A percentile compares a stretch with the other conserved stretches of the same genome.
phyloP scores from a whole-genome alignment of 1,284 basidiomycete genomes.

The Pseudozyma thailandica region DNA sequence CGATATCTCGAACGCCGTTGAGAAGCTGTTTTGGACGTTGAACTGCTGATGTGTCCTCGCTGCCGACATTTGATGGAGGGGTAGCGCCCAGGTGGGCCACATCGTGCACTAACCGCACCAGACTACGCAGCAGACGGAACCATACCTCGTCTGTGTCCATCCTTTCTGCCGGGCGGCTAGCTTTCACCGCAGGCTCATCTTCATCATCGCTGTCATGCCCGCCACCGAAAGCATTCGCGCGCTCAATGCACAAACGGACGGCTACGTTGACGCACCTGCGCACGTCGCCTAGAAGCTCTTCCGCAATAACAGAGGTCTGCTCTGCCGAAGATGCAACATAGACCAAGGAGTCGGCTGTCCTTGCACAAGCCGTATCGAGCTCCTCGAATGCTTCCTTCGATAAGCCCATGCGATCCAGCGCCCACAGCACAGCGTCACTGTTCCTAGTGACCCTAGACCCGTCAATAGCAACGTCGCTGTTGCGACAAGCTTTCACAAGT shows the following conservation, averaged over 20 bases:
- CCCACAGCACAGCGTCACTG: conserved; percentile 86
- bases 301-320: conserved; percentile 3
- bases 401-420: conserved; percentile 76
- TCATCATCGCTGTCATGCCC: conserved; percentile 44
- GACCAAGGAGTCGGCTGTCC: conserved; percentile 33
- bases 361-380: conserved; percentile 59
- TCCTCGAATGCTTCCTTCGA: conserved; percentile 71
- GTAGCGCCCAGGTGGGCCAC: conserved; percentile 21
- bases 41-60: not conserved
- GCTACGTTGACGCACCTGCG: conserved; percentile 42
- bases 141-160: conserved; percentile 83
- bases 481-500: conserved; percentile 77
- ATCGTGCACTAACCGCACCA: conserved; percentile 80
- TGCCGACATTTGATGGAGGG: not conserved
- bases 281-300: conserved; percentile 32
- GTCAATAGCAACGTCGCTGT: conserved; percentile 12
- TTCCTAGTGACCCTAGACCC: conserved; percentile 69
- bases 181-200: not conserved
- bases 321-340: conserved; percentile 10
- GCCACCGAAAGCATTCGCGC: conserved; percentile 34
- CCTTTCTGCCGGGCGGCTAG: not conserved
- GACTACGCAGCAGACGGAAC: conserved; percentile 84
- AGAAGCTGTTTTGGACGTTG: conserved; percentile 20
- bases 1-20: conserved; percentile 72
- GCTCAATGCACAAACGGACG: conserved; percentile 44